Evolutionary conservation across 2,329 filamentous ascomycete genomes (phyloP).

Genomic region (Chaetomium globosum): DNA sequence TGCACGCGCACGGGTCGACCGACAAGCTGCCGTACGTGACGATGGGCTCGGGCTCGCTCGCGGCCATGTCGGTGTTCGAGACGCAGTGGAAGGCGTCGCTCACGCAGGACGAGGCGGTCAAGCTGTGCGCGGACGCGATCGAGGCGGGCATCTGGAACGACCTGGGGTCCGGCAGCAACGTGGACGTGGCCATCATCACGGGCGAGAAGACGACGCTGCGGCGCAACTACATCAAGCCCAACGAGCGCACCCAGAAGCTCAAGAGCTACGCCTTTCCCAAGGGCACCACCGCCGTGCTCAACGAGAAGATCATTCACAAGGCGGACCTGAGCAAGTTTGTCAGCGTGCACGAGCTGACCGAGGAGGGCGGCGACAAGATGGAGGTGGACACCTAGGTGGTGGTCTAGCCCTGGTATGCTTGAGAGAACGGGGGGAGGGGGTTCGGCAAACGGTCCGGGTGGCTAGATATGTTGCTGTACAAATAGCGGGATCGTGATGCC

Average conservation of each 20-base stretch:
- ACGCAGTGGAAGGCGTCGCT: conserved; percentile 85
- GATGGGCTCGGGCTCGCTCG: conserved; percentile 94
- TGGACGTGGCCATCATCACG: conserved; percentile 95
- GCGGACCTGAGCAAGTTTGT: conserved; percentile 94
- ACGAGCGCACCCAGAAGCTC: conserved; percentile 86
- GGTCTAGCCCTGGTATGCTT: neutral
- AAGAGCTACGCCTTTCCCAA: conserved; percentile 87
- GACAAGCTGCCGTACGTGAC: conserved; percentile 99
- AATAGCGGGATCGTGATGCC: conserved; percentile 19
- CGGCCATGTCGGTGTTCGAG: conserved; percentile 98
- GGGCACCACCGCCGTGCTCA: conserved; percentile 93
- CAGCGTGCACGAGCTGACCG: conserved; percentile 81
- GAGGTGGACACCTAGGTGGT: conserved; percentile 61
- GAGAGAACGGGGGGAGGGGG: neutral
- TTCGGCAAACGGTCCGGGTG: neutral
- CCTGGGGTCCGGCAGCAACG: conserved; percentile 92
- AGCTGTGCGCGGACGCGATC: conserved; percentile 83
- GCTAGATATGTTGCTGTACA: conserved; percentile 18
- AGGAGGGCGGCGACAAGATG: conserved; percentile 67
- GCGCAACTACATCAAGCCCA: conserved; percentile 91
- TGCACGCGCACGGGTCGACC: conserved; percentile 96
- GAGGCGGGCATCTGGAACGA: conserved; percentile 99
- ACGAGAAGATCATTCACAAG: conserved; percentile 94
- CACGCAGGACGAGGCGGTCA: conserved; percentile 77
- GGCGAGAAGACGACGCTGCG: conserved; percentile 91